phyloP scores from a whole-genome alignment of 129 eudicot species.

The Centella asiatica region DNA sequence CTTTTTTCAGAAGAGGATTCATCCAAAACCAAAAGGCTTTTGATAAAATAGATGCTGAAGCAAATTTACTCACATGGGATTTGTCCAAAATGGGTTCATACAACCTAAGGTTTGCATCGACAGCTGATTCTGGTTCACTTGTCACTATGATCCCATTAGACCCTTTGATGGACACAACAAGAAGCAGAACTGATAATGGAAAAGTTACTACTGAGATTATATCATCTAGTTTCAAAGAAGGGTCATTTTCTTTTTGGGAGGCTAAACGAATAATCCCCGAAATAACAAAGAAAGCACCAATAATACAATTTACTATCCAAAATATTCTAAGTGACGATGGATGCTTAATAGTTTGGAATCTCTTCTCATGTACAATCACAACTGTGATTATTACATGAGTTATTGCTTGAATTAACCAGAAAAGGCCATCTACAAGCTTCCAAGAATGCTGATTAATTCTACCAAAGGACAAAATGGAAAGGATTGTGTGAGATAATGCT shows the following conservation, averaged over 20 bases:
- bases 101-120: conserved; percentile 17
- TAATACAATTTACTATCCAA: conserved; percentile 31
- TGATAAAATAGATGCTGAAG: conserved; percentile 52
- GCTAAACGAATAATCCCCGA: conserved; percentile 39
- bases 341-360: conserved; percentile 40
- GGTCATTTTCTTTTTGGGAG: conserved; percentile 15
- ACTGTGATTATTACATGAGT: conserved; percentile 36
- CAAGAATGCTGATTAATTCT: conserved; percentile 19
- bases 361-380: conserved; percentile 58
- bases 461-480: conserved; percentile 31
- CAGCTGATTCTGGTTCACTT: conserved; percentile 17
- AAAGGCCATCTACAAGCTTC: conserved; percentile 44
- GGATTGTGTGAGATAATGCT: conserved; percentile 21
- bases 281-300: conserved; percentile 29
- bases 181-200: conserved; percentile 39
- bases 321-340: conserved; percentile 51
- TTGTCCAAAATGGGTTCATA: conserved; percentile 27
- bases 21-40: conserved; percentile 74
- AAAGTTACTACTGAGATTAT: conserved; percentile 26
- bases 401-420: conserved; percentile 54
- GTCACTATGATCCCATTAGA: conserved; percentile 41
- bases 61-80: conserved; percentile 47
- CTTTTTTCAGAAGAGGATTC: conserved; percentile 61
- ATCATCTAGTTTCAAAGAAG: conserved; percentile 31
- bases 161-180: conserved; percentile 42